These are phyloP conservation scores for Dactylellina sp. DNA, from an alignment of 2,329 filamentous ascomycete genomes.

Conservation along the genomic window DNA sequence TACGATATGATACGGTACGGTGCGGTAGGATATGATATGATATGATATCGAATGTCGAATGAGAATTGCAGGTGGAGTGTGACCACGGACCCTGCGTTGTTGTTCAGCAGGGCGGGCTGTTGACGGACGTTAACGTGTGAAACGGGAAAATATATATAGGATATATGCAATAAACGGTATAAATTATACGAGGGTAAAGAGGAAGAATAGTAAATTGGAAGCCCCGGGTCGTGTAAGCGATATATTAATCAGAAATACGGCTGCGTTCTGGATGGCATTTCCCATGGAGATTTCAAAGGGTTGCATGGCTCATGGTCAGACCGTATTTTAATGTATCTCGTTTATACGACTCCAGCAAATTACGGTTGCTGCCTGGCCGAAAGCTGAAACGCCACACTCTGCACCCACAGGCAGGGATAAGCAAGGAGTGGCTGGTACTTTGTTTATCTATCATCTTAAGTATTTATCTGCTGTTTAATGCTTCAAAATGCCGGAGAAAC, in stretches of 20 bases:
- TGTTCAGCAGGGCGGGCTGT: too few species aligned
- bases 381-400: slow-evolving; percentile 49
- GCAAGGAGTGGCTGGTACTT: slow-evolving; percentile 45
- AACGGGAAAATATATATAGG: too few species aligned
- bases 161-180: not conserved
- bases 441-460: not conserved
- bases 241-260: slow-evolving; percentile 32
- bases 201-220: slow-evolving; percentile 4
- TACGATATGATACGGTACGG: not conserved
- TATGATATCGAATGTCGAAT: not conserved
- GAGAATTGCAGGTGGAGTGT: not conserved
- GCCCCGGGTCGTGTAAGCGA: slow-evolving; percentile 32
- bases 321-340: not conserved
- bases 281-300: slow-evolving; percentile 2
- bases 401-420: slow-evolving; percentile 5
- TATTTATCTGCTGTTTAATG: not conserved
- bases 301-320: slow-evolving; percentile 7
- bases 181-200: not conserved
- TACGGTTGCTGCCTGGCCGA: slow-evolving; percentile 36
- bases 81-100: not conserved
- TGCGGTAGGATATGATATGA: not conserved
- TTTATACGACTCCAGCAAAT: slow-evolving; percentile 3
- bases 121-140: too few species aligned
- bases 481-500: too few species aligned
- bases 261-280: not conserved